Percentiles rank a stretch among this genome's conserved stretches.
Conservation (phyloP, 306 rosid species). For the Prunus campanulata region DNA sequence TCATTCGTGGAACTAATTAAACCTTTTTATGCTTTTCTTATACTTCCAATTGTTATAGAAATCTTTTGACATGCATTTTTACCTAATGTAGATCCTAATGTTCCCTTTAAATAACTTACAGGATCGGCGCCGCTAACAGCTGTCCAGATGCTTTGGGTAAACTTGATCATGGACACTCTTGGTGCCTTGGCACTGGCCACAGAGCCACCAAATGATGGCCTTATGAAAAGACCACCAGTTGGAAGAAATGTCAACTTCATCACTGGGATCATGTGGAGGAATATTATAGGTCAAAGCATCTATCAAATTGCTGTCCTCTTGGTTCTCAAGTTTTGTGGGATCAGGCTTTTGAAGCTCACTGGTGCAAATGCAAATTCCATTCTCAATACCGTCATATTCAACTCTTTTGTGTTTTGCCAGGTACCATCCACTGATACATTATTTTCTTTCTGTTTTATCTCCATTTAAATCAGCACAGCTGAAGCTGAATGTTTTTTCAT, state of each 20-base stretch:
- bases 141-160: conserved; percentile 98
- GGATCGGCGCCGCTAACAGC: conserved; percentile 89
- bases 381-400: conserved; percentile 76
- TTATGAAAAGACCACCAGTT: conserved; percentile 75
- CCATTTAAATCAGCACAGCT: not conserved
- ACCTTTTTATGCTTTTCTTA: not conserved
- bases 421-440: conserved; percentile 25
- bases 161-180: conserved; percentile 94
- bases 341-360: conserved; percentile 42
- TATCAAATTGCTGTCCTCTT: conserved; percentile 68
- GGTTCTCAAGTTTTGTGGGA: conserved; percentile 55
- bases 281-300: conserved; percentile 78
- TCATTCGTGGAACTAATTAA: not conserved
- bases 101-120: conserved; percentile 28
- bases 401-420: conserved; percentile 90
- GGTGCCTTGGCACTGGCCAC: conserved; percentile 94
- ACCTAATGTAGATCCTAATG: not conserved
- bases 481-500: not conserved
- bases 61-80: not conserved
- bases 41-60: too few relatives aligned
- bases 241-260: conserved; percentile 64
- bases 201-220: conserved; percentile 77
- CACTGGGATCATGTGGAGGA: conserved; percentile 79
- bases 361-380: conserved; percentile 44
- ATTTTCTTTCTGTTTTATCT: not conserved